Evolutionary conservation across 169 alveolate species (phyloP).

Genomic region (Toxoplasma gondii): DNA sequence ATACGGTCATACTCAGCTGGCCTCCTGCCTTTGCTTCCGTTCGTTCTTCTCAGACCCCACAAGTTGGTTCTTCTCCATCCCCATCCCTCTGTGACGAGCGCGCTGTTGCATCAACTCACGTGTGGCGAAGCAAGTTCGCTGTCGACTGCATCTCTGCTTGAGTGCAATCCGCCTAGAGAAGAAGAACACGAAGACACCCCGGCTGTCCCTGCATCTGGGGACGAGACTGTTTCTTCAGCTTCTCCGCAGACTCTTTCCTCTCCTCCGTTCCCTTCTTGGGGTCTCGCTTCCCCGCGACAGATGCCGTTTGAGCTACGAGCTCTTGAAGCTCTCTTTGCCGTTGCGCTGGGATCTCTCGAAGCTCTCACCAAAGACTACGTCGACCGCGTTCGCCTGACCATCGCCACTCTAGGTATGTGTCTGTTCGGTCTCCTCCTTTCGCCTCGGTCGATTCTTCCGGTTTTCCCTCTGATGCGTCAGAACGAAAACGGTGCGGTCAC

Average conservation of each 20-base stretch:
- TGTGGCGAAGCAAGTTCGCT: constrained; percentile 9
- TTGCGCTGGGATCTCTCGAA: neutral
- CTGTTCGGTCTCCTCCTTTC: neutral
- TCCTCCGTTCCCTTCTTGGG: neutral
- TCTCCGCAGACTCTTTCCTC: neutral
- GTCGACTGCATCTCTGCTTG: neutral
- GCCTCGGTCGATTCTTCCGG: neutral
- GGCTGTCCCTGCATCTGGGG: neutral
- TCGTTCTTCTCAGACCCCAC: neutral
- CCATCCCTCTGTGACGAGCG: constrained; percentile 31
- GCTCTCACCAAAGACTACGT: constrained; percentile 6
- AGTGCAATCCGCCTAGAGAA: neutral
- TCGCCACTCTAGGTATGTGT: constrained; percentile 41
- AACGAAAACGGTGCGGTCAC: neutral
- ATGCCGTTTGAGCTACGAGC: constrained; percentile 26
- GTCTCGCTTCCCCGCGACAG: neutral
- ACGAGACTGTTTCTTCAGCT: neutral
- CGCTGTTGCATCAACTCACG: constrained; percentile 23
- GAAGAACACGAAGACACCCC: neutral
- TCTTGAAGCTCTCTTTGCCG: constrained; percentile 23
- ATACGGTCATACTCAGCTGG: too few relatives aligned
- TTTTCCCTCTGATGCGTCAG: neutral
- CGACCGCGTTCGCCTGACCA: constrained; percentile 13
- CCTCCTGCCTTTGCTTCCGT: neutral
- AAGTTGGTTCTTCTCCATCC: neutral